phyloP scores from a whole-genome alignment of 176 grass and related monocot genomes.

The Raddia guianensis region DNA sequence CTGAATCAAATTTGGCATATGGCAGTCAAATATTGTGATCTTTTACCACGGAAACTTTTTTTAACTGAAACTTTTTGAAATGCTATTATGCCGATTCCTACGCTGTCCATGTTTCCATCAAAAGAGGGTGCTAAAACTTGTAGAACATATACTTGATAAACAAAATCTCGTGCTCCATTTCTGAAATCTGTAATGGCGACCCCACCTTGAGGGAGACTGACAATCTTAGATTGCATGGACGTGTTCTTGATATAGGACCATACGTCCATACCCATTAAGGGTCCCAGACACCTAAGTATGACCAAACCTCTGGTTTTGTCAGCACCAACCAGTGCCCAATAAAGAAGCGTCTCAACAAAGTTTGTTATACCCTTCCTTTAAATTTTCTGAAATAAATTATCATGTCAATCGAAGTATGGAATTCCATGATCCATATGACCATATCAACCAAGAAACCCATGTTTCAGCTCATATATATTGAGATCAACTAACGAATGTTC shows the following conservation, averaged over 20 bases:
- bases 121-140: neutral
- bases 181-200: neutral
- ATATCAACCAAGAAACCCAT: neutral
- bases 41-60: neutral
- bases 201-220: neutral
- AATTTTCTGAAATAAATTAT: no score
- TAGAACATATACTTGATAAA: neutral
- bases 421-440: neutral
- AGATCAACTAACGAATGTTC: neutral
- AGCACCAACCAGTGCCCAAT: neutral
- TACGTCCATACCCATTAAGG: neutral
- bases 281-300: neutral
- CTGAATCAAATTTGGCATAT: neutral
- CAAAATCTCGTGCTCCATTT: neutral
- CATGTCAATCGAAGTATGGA: neutral
- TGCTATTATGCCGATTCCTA: neutral
- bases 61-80: no score
- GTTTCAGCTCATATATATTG: neutral
- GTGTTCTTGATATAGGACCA: neutral
- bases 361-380: no score
- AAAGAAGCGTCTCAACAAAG: constrained; percentile 9
- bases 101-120: neutral
- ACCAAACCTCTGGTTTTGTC: neutral
- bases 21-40: neutral
- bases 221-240: neutral